Conservation (phyloP, 768 basidiomycete species). For the Candolleomyces efflorescens region DNA sequence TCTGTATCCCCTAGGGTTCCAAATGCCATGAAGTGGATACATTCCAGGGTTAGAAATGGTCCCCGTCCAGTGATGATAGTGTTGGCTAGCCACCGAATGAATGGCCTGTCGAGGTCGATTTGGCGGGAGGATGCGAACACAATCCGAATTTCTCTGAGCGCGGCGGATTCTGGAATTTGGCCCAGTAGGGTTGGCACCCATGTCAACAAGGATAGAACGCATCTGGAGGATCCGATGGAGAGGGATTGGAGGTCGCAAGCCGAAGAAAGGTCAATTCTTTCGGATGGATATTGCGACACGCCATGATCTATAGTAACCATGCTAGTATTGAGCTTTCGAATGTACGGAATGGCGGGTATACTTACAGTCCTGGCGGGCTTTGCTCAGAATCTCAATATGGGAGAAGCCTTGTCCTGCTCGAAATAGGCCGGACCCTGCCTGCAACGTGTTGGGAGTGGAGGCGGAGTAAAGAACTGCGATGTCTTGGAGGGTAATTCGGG, state of each 20-base stretch:
- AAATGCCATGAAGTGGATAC: slow-evolving; percentile 24
- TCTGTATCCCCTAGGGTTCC: slow-evolving; percentile 16
- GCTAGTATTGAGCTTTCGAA: not conserved
- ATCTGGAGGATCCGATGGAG: slow-evolving; percentile 22
- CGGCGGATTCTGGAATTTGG: slow-evolving; percentile 11
- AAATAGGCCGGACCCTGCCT: not conserved
- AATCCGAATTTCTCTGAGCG: slow-evolving; percentile 19
- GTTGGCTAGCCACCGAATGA: slow-evolving; percentile 18
- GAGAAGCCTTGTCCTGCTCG: not conserved
- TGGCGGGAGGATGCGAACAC: slow-evolving; percentile 26
- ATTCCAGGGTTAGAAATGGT: slow-evolving; percentile 14
- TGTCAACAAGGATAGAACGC: slow-evolving; percentile 24
- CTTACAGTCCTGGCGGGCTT: not conserved
- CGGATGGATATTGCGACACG: not conserved
- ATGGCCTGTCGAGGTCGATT: slow-evolving; percentile 25
- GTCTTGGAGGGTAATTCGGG: not conserved
- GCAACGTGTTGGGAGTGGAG: not conserved
- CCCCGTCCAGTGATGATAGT: slow-evolving; percentile 15
- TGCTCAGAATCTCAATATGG: not conserved
- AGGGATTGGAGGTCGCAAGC: slow-evolving; percentile 20
- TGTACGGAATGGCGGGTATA: not conserved
- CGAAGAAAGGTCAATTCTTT: slow-evolving; percentile 17
- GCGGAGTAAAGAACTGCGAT: not conserved
- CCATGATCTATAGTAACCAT: not conserved
- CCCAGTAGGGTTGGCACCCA: slow-evolving; percentile 23